phyloP scores from a whole-genome alignment of 768 basidiomycete species.

The Gloeophyllum trabeum region DNA sequence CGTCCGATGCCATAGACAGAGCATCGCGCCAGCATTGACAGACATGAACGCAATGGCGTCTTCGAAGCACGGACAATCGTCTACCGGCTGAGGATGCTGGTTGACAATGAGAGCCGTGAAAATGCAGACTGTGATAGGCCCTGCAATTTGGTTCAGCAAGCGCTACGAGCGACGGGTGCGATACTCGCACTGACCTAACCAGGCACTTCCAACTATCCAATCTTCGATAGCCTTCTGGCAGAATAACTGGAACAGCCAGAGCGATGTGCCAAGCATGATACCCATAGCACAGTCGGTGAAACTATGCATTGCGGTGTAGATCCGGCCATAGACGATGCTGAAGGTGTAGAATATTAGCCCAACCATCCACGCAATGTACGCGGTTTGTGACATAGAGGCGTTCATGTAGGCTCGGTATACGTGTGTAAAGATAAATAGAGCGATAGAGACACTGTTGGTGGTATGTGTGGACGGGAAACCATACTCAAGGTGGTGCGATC shows the following conservation, averaged over 20 bases:
- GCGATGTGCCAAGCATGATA: conserved; percentile 45
- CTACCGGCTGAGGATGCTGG: conserved; percentile 87
- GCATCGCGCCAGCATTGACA: conserved; percentile 63
- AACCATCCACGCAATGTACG: conserved; percentile 25
- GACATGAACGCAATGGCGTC: conserved; percentile 92
- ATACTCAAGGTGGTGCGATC: conserved; percentile 79
- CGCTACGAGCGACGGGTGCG: too few relatives aligned
- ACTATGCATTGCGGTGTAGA: conserved; percentile 86
- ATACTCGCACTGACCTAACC: too few relatives aligned
- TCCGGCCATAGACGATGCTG: conserved; percentile 68
- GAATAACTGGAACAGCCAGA: conserved; percentile 41
- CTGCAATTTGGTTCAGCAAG: too few relatives aligned
- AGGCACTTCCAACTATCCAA: conserved; percentile 26
- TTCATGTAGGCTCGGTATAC: neutral
- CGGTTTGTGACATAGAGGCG: conserved; percentile 15
- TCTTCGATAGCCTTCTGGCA: conserved; percentile 26
- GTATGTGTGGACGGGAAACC: conserved; percentile 96
- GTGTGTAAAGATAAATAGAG: conserved; percentile 62
- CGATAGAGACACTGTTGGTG: conserved; percentile 84
- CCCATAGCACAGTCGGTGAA: conserved; percentile 67
- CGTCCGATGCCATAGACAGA: conserved; percentile 57
- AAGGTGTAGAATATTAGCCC: conserved; percentile 47
- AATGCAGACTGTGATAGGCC: conserved; percentile 50
- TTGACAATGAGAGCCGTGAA: conserved; percentile 70
- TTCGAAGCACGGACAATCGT: conserved; percentile 97